phyloP scores from a whole-genome alignment of 306 rosid species.

The Lathyrus aphaca region DNA sequence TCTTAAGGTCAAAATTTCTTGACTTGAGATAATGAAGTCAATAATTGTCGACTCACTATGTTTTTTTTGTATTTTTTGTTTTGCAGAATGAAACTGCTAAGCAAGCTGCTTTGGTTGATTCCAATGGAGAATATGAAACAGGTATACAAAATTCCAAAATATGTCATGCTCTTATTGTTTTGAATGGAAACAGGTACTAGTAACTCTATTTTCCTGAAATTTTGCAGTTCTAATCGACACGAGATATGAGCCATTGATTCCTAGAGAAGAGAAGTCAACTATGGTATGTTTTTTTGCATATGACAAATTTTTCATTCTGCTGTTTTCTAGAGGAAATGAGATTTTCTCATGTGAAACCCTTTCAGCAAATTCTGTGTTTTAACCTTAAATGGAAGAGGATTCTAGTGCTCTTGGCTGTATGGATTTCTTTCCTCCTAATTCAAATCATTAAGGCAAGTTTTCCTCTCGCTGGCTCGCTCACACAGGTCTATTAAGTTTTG shows the following conservation, averaged over 20 bases:
- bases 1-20: conserved; percentile 48
- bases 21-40: neutral
- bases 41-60: neutral
- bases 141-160: conserved; percentile 1
- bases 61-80: neutral
- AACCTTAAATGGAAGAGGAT: conserved; percentile 77
- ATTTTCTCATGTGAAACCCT: neutral
- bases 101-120: conserved; percentile 44
- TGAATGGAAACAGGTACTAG: neutral
- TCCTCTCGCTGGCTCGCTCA: neutral
- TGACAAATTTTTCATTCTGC: neutral
- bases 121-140: conserved; percentile 57
- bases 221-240: conserved; percentile 66
- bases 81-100: conserved; percentile 62
- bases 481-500: neutral
- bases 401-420: conserved; percentile 51
- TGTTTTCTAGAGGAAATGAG: conserved; percentile 12
- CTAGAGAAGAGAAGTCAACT: conserved; percentile 61
- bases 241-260: conserved; percentile 55
- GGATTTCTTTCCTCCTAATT: conserved; percentile 69
- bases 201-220: conserved; percentile 14
- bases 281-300: conserved; percentile 48
- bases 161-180: neutral
- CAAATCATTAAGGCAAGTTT: conserved; percentile 73
- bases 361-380: conserved; percentile 66